Percentiles rank a stretch among this genome's conserved stretches.
Evolutionary conservation across 179 eudicot species (phyloP).

Genomic region (Camellia oleifera): DNA sequence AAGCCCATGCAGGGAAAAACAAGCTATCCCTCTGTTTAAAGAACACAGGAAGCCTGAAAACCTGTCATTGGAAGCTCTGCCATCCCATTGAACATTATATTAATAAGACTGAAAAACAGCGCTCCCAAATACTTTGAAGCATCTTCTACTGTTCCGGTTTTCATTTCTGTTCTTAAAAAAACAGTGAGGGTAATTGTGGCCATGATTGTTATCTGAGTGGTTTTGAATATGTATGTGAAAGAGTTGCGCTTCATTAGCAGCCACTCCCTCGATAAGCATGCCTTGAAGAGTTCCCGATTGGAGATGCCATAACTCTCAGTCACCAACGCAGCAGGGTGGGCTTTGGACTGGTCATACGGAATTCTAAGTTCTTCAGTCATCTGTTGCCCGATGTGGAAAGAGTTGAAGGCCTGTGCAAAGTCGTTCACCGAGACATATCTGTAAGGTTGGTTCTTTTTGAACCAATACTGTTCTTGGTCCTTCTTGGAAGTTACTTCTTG

Average conservation of each 20-base stretch:
- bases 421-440: slow-evolving; percentile 53
- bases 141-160: slow-evolving; percentile 39
- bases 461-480: slow-evolving; percentile 86
- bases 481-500: slow-evolving; percentile 81
- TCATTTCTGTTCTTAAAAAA: slow-evolving; percentile 67
- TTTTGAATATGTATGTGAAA: slow-evolving; percentile 67
- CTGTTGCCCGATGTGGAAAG: slow-evolving; percentile 49
- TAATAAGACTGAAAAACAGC: slow-evolving; percentile 64
- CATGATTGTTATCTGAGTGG: slow-evolving; percentile 59
- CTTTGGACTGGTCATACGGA: slow-evolving; percentile 56
- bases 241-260: slow-evolving; percentile 66
- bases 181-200: slow-evolving; percentile 53
- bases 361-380: slow-evolving; percentile 38
- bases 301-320: slow-evolving; percentile 65
- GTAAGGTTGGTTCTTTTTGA: slow-evolving; percentile 44
- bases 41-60: slow-evolving; percentile 61
- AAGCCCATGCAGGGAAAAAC: slow-evolving; percentile 84
- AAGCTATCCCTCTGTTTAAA: slow-evolving; percentile 67
- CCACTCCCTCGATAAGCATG: slow-evolving; percentile 80
- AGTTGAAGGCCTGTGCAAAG: slow-evolving; percentile 45
- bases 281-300: slow-evolving; percentile 49
- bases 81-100: slow-evolving; percentile 76
- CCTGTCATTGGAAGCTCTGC: slow-evolving; percentile 65
- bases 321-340: slow-evolving; percentile 62
- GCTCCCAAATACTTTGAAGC: slow-evolving; percentile 75